Evolutionary conservation across 2,329 filamentous ascomycete genomes (phyloP).

Genomic region (Hypoxylon sp.): DNA sequence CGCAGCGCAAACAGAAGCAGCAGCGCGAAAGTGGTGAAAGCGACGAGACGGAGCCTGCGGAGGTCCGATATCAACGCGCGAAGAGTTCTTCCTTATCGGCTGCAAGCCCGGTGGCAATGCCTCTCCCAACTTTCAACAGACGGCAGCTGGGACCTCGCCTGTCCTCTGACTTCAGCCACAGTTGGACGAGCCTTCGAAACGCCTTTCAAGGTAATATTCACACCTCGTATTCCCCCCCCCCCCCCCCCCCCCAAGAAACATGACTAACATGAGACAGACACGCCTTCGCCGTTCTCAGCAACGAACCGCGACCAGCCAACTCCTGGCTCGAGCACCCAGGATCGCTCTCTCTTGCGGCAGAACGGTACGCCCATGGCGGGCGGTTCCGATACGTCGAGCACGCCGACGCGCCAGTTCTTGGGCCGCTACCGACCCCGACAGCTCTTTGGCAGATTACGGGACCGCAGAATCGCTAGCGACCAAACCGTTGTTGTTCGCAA

Average conservation of each 20-base stretch:
- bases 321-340: neutral
- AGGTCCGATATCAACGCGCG: constrained; percentile 24
- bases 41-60: constrained; percentile 37
- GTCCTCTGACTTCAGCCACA: constrained; percentile 21
- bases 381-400: neutral
- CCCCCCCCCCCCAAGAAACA: neutral
- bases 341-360: neutral
- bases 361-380: neutral
- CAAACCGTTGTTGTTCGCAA: neutral
- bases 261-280: constrained; percentile 23
- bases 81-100: neutral
- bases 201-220: constrained; percentile 21
- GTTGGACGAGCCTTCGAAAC: neutral
- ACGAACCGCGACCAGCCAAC: neutral
- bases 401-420: neutral
- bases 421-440: neutral
- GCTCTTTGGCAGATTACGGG: neutral
- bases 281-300: constrained; percentile 18
- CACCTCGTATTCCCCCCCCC: neutral
- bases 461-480: neutral
- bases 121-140: constrained; percentile 10
- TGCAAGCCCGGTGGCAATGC: constrained; percentile 17
- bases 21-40: constrained; percentile 39
- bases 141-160: constrained; percentile 15
- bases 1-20: constrained; percentile 36